Evolutionary conservation across 768 basidiomycete genomes (phyloP).

Genomic region (Lactarius evosmus): DNA sequence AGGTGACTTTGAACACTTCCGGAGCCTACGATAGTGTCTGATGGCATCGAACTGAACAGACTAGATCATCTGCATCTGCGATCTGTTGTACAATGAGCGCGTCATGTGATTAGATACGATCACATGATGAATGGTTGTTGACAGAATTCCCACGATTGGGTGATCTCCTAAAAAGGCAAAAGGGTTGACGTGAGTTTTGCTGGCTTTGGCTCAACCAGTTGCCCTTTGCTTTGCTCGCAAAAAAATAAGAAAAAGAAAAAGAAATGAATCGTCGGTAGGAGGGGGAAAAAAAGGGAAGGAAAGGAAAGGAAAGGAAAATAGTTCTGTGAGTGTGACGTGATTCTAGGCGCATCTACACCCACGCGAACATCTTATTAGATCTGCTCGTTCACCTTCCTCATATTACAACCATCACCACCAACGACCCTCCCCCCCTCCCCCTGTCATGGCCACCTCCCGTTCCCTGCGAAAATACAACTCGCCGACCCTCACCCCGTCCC

Average conservation of each 20-base stretch:
- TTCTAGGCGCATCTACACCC: not conserved
- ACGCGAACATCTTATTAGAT: not conserved
- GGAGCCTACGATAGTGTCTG: constrained; percentile 1
- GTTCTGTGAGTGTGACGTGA: constrained; percentile 9
- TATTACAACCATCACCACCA: constrained; percentile 2
- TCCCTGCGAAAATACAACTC: constrained; percentile 14
- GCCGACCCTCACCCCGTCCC: constrained; percentile 25
- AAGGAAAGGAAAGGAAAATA: not conserved
- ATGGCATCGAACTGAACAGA: no score
- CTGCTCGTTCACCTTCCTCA: not conserved
- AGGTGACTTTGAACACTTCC: constrained; percentile 23
- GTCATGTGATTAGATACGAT: constrained; percentile 23
- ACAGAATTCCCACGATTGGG: constrained; percentile 21
- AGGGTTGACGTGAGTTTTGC: not conserved
- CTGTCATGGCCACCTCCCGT: constrained; percentile 19
- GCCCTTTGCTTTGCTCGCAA: no score
- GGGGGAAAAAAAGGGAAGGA: not conserved
- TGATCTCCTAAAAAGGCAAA: not conserved
- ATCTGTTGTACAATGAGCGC: not conserved
- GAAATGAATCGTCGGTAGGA: not conserved
- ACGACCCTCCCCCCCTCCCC: not conserved
- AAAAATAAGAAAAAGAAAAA: constrained; percentile 16
- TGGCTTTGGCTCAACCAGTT: no score
- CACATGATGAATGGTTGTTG: constrained; percentile 25
- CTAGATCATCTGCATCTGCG: not conserved